phyloP scores from a whole-genome alignment of 2,329 filamentous ascomycete species.

The Sporothrix pseudoabietina region DNA sequence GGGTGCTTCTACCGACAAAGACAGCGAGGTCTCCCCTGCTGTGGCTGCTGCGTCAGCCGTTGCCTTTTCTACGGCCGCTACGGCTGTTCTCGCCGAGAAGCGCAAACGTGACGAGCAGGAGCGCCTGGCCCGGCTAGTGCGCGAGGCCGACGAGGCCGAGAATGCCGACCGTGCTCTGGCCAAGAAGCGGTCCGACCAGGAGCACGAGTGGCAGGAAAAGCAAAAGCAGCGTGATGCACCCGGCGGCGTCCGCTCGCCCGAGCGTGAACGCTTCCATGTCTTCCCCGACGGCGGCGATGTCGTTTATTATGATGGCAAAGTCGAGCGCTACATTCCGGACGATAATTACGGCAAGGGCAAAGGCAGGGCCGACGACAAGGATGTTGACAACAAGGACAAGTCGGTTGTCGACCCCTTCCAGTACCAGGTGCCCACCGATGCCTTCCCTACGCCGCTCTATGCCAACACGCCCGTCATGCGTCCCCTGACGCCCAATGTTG shows the following conservation, averaged over 20 bases:
- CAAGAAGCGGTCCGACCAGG: constrained; percentile 2
- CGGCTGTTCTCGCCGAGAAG: constrained; percentile 12
- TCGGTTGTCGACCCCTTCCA: constrained; percentile 57
- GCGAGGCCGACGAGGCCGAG: constrained; percentile 14
- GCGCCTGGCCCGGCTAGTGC: background rate
- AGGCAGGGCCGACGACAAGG: background rate
- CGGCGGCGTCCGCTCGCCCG: background rate
- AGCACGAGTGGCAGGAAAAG: constrained; percentile 24
- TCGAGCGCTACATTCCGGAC: constrained; percentile 27
- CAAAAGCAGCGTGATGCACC: constrained; percentile 18
- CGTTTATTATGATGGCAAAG: background rate
- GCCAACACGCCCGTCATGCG: constrained; percentile 43
- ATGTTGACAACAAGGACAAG: background rate
- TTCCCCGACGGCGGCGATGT: constrained; percentile 9
- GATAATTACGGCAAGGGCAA: constrained; percentile 37
- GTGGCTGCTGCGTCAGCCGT: background rate
- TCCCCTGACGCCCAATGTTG: constrained; percentile 45
- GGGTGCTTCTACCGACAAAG: background rate
- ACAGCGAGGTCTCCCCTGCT: background rate
- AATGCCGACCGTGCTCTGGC: background rate
- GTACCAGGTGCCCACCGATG: constrained; percentile 57
- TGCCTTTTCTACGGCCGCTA: background rate
- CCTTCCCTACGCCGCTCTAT: constrained; percentile 51
- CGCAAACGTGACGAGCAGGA: constrained; percentile 13
- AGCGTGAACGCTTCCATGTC: background rate